Base-by-base conservation (phyloP, 495 filamentous ascomycete species). In the Annulohypoxylon moriforme region DNA sequence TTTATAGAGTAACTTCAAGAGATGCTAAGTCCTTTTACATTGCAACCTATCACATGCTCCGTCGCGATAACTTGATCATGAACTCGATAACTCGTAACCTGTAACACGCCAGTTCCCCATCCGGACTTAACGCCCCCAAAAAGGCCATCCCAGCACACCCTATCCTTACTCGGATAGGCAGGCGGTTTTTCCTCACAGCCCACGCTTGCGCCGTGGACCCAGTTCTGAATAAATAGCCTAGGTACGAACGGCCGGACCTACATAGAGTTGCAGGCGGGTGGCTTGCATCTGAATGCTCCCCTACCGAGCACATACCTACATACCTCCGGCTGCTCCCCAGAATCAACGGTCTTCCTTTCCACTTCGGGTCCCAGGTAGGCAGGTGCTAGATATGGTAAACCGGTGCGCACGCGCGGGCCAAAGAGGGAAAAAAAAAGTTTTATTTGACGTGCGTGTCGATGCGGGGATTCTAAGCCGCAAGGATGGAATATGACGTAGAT, bases 81-180 rank as follows among this genome's bases (percentile, higher is more conserved):
- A 56, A 31, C 36, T n/a, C 36, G 36, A 40, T 40, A 40, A 14
- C 24, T 25, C 47, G 24, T 24, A 27, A 34, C 53, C 4, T n/a
- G 22, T 46, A 53, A 22, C 22, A 38, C 18, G 25, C 16, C 20
- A 22, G 18, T 60, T 46, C 36, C 59, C 34, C 38, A 46, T 63
- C 55, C 25, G 31, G 49, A 25, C 49, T 33, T 31, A 27, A 49
- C 58, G 29, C 25, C 20, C 56, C 42, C 38, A 40, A 55, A 62
- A 31, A 31, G 31, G 65, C 20, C 4, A 34, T 40, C 24, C 25
- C 38, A 60, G 36, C 56, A 50, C n/a, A 49, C 47, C 69, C 13
- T 13, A 67, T 58, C 63, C 42, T 73, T 64, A 65, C 70, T 60
- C 55, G 47, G 70, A 73, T 73, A 73, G 70, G 70, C 64, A 73